A percentile compares a stretch with the other conserved stretches of the same genome.
Evolutionary conservation across 2,329 filamentous ascomycete species (phyloP).

Genomic region (Didymella exigua): DNA sequence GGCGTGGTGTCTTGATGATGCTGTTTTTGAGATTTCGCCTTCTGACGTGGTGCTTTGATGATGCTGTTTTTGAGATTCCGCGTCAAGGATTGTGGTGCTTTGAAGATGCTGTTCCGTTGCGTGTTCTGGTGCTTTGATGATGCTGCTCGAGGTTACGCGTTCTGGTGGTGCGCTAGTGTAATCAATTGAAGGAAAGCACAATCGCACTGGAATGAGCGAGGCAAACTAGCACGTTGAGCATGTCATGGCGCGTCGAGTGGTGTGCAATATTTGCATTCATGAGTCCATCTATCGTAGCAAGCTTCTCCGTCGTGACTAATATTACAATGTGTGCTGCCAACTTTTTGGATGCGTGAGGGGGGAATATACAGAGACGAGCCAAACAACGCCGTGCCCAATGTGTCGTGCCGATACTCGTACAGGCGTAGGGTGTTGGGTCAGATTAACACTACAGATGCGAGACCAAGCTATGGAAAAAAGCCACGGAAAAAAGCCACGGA

Average conservation of each 20-base stretch:
- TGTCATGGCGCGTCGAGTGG: not conserved
- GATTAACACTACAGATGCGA: conserved; percentile 14
- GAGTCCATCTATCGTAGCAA: conserved; percentile 12
- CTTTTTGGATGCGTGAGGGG: conserved; percentile 19
- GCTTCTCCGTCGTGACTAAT: conserved; percentile 12
- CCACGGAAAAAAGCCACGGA: not conserved
- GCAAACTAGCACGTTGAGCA: not conserved
- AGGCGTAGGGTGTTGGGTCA: conserved; percentile 13
- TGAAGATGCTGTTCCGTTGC: conserved; percentile 1
- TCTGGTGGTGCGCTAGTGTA: not conserved
- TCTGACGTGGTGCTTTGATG: conserved; percentile 2
- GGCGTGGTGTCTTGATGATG: too few relatives aligned
- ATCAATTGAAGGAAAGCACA: not conserved
- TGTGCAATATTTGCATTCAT: conserved; percentile 8
- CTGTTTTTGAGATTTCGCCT: not conserved
- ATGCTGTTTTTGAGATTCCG: not conserved
- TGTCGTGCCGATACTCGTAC: conserved; percentile 13
- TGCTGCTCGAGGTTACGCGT: conserved; percentile 2
- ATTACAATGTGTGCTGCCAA: conserved; percentile 15
- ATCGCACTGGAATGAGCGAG: conserved; percentile 2
- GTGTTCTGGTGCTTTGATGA: not conserved
- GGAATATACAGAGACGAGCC: conserved; percentile 17
- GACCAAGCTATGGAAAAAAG: not conserved
- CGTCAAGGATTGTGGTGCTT: not conserved
- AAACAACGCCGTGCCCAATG: conserved; percentile 20